phyloP scores from a whole-genome alignment of 345 rosid species.

The Aquilaria yunnanensis region DNA sequence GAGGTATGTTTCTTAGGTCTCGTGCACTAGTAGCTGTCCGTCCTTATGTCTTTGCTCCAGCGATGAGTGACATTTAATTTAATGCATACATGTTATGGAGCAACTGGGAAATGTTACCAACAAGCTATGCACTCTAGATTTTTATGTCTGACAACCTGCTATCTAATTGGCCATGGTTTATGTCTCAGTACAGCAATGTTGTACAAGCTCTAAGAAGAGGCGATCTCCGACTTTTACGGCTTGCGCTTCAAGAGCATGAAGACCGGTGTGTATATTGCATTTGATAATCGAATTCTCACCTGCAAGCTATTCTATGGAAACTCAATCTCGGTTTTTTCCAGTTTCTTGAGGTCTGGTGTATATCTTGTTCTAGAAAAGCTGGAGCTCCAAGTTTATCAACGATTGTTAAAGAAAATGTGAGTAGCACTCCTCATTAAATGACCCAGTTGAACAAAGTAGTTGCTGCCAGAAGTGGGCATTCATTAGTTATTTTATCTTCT shows the following conservation, averaged over 20 bases:
- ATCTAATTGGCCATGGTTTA: slow-evolving; percentile 17
- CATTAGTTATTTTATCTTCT: neutral
- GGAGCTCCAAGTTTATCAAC: slow-evolving; percentile 95
- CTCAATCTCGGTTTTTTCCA: slow-evolving; percentile 13
- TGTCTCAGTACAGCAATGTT: slow-evolving; percentile 61
- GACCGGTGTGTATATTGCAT: slow-evolving; percentile 46
- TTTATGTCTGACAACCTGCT: neutral
- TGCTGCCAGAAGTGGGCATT: neutral
- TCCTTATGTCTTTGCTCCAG: slow-evolving; percentile 1
- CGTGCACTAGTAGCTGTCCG: neutral
- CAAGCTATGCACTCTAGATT: neutral
- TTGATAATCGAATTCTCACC: slow-evolving; percentile 6
- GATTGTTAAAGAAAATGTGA: slow-evolving; percentile 91
- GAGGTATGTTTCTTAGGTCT: slow-evolving; percentile 46
- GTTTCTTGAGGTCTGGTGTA: slow-evolving; percentile 93
- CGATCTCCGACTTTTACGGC: slow-evolving; percentile 85
- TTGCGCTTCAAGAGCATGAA: slow-evolving; percentile 85
- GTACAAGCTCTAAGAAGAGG: slow-evolving; percentile 70
- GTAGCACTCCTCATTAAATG: slow-evolving; percentile 6
- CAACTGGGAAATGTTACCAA: no score
- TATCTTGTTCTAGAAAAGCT: slow-evolving; percentile 95
- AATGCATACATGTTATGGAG: no score
- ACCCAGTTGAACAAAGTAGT: neutral
- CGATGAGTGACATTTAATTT: no score
- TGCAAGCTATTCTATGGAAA: neutral